Base-by-base conservation (phyloP, 805 yeast genomes). In the Yamadazyma laniorum region DNA sequence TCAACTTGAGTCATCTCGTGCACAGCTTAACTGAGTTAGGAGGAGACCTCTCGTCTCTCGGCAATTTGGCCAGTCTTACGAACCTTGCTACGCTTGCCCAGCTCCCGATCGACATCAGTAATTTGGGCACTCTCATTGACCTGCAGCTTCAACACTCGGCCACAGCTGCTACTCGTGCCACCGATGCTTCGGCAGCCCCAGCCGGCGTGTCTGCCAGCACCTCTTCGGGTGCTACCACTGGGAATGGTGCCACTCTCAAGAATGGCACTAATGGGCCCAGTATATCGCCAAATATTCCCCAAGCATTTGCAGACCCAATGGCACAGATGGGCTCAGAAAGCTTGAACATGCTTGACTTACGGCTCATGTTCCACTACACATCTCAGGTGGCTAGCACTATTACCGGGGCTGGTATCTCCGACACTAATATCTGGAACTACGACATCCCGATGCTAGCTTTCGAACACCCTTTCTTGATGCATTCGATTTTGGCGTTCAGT, bases 401-500 rank as follows among this genome's bases (percentile, higher is more conserved):
- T 32, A 84, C 95, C 0, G 88, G 82, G 2, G 95, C 96, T 1
- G 96, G 96, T 2, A 87, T 90, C 23, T 83, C 91, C 22, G 95
- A 84, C 47, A 79, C 82, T 21, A 77, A 82, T 47, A 83, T 90
- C 26, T 91, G 97, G 97, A 78, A 81, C 37, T 79, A 77, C 35
- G 95, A 87, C 49, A 88, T 91, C 17, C 96, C 96, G 0, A 77
- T 81, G 66, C 67, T 90, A 41, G 95, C 97, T 4, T 88, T 90
- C 62, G 77, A 82, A 39, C 82, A 82, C 56, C 95, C 96, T 12
- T 89, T 87, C 52, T 67, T 91, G 48, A 88, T 91, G 96, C 97
- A 91, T 56, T 82, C 95, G 1, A 72, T 91, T 11, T 67, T 91
- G 37, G 95, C 95, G 18, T 86, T 91, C 53, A 81, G 95, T 40